A percentile compares a stretch with the other conserved stretches of the same genome.
Conservation (phyloP, 225 moss, liverwort and hornwort species). For the Marchantia polymorpha region DNA sequence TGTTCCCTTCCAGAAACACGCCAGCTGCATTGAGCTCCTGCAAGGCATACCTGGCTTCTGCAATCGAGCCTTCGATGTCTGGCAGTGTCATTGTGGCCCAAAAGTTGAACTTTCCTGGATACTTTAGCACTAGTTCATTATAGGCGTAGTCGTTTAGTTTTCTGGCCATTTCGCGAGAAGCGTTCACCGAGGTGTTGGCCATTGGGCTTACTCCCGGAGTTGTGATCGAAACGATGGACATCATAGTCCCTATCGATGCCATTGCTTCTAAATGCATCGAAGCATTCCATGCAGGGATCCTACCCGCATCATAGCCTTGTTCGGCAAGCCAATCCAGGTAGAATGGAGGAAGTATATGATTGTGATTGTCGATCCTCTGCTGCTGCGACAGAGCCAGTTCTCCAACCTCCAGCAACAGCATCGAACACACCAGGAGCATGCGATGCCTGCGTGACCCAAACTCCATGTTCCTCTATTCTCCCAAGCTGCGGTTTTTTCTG, state of each 20-base stretch:
- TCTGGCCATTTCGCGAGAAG: background rate
- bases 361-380: constrained; percentile 14
- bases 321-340: constrained; percentile 3
- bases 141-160: constrained; percentile 9
- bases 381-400: background rate
- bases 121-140: background rate
- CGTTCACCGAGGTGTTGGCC: background rate
- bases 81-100: constrained; percentile 21
- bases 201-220: constrained; percentile 4
- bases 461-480: no score
- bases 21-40: background rate
- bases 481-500: no score
- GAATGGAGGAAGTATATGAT: constrained; percentile 11
- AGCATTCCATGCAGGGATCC: constrained; percentile 1
- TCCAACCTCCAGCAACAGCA: background rate
- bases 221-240: constrained; percentile 4
- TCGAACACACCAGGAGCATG: no score
- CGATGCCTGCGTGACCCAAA: no score
- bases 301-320: background rate
- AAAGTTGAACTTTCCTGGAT: constrained; percentile 11
- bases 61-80: constrained; percentile 12
- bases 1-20: background rate
- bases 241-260: background rate
- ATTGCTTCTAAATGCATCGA: constrained; percentile 4
- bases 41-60: background rate